Evolutionary conservation across 805 yeast species (phyloP), one percentile per base, ranked within the genome.

Genomic region (Lachancea sp.): DNA sequence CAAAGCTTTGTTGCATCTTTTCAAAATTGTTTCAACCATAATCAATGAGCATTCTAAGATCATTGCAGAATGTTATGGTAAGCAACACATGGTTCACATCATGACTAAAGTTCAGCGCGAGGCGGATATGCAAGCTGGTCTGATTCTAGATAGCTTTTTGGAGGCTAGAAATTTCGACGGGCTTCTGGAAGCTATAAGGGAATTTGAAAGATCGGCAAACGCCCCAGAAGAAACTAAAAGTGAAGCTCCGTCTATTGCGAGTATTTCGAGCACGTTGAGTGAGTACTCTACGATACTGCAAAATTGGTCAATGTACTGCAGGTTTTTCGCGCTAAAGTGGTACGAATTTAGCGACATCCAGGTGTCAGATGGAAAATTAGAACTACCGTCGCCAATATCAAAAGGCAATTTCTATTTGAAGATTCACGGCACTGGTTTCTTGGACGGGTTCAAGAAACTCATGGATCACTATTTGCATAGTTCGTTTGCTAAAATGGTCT

Each of bases 111-210:
- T 93, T 27, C 95, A 91, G 64, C 70, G 77, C 41, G 99, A 93
- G 59, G 82, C 93, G 26, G 99, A 93, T 59, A 72, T 90, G n/a
- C 99, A 93, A 59, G 82, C 91, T 20, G 95, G 95, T 0, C 70
- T 93, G 36, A 85, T 93, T 3, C 72, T 85, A 44, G 98, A 91
- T 62, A 85, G 93, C 0, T 87, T 86, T 57, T 77, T 81, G 68
- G 97, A 90, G 54, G 74, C 78, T 25, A 74, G 86, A 50, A 71
- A 81, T 22, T 57, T 89, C 3, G 80, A 74, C 25, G 72, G 76
- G 48, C 59, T 74, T 8, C 53, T 85, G 19, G 71, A 72, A 45
- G 86, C 81, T 19, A 38, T 52, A 51, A 41, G 41, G 48, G 22
- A 32, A 10, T 40, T 20, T 18, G 27, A 58, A 32, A 33, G 50